Evolutionary conservation across 345 rosid species (phyloP), one percentile per base, ranked within the genome.

Genomic region (Populus ilicifolia): DNA sequence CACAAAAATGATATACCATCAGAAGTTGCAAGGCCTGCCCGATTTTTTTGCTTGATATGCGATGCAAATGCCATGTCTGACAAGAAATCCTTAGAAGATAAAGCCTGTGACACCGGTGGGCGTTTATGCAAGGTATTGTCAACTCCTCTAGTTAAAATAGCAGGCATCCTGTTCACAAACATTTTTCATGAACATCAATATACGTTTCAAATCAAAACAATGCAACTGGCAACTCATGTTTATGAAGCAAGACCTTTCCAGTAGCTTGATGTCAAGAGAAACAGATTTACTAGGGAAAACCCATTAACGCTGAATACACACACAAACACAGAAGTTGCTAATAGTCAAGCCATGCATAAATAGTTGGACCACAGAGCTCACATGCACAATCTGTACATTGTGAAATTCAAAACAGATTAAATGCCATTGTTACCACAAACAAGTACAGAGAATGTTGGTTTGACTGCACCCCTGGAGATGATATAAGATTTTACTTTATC

Each of bases 11-110:
- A 72, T 12, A 48, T 75, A 79, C 73, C 73, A 56, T 44, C 62
- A 70, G 70, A 41, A 64, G 59, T 14, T 33, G 78, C 39, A 65
- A 84, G 75, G 67, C 75, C 67, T 71, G 76, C 38, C 54, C 87
- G 81, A 80, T 52, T 80, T 27, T 83, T 84, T 78, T 52, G 84
- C 77, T 84, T 88, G 73, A 48, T 77, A 75, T 75, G 67, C 62
- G 87, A 21, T 66, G 71, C 91, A 27, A 87, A 30, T 59, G 68
- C 80, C 70, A 73, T 78, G 71, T 88, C 95, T 10, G 86, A 73
- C 68, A 83, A 33, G 36, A 83, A 88, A 72, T 90, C 93, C 70
- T 80, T 90, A 25, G 92, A 87, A 12, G 89, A 85, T 35, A 89
- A 77, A n/a, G 85, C 79, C 36, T 70, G 81, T 18, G 87, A 78